Evolutionary conservation across 1,284 basidiomycete genomes (phyloP), one percentile per base, ranked within the genome.

Genomic region (Tausonia pullulans): DNA sequence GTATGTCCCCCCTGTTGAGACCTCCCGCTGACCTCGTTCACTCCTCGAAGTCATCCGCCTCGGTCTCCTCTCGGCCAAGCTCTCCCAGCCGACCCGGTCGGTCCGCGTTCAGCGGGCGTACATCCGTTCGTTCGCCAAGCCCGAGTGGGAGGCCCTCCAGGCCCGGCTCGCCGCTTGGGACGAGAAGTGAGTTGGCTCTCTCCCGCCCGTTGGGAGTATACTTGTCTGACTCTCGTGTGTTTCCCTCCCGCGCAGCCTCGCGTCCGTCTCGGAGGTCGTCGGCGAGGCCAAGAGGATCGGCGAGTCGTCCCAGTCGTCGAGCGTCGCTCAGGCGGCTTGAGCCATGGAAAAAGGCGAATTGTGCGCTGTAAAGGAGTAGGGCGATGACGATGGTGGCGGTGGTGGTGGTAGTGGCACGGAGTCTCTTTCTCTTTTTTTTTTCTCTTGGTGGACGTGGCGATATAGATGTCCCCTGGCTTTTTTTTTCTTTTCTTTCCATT

Each of bases 131-230:
- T 94, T 95, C 72, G 87, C 87, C 70, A 78, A 79, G 48, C 81
- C 82, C 64, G 87, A 95, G 75, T 96, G 92, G 92, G 81, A 86
- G 73, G 79, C 82, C 39, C 81, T 96, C 54, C 88, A 91, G 76
- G 84, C 84, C 74, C 81, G 90, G 48, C 76, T 96, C 44, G 72
- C 83, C 16, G 82, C 85, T 57, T 96, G 92, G 91, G 90, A 92
- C 75, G 66, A 68, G 7, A 71, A 73, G 61, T 62, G 55, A 41
- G 61, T 62, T 16, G 11, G 11, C 7, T 16, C 16, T 51, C 49
- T 14, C 49, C 14, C n/a, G 27, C 13, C 45, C 1, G 39, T 39
- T 6, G 11, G 8, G 6, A 16, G 11, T 52, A 16, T 43, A 6
- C 14, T 4, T 53, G 13, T 45, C 60, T 48, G 45, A 61, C 43